Conservation (phyloP, 139 green algal genomes). For the Chlorella sp. region DNA sequence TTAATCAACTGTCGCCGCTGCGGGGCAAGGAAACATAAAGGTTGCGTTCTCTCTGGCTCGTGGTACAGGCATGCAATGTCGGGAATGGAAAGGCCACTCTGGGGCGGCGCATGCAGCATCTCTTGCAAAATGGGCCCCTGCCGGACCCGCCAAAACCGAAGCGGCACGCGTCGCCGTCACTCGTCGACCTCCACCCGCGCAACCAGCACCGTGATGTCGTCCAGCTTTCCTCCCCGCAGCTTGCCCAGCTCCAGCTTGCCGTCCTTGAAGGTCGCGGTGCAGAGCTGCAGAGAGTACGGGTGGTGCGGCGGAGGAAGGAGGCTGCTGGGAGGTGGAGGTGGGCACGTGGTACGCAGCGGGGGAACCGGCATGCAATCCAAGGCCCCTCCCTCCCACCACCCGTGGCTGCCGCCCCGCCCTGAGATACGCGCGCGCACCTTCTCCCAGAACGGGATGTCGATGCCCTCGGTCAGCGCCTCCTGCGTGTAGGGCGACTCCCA, state of each 20-base stretch:
- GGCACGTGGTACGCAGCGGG: too few species aligned
- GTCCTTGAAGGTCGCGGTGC: slow-evolving; percentile 46
- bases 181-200: too few species aligned
- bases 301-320: background rate
- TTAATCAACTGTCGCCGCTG: too few species aligned
- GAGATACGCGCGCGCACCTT: slow-evolving; percentile 53
- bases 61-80: too few species aligned
- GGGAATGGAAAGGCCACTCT: too few species aligned
- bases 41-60: too few species aligned
- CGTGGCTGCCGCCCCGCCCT: background rate
- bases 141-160: too few species aligned
- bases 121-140: too few species aligned
- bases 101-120: too few species aligned
- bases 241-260: slow-evolving; percentile 65
- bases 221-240: slow-evolving; percentile 70
- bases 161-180: too few species aligned
- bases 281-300: background rate
- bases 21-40: too few species aligned
- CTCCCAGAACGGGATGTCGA: slow-evolving; percentile 81
- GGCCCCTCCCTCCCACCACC: background rate
- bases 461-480: slow-evolving; percentile 69
- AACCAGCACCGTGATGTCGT: slow-evolving; percentile 92
- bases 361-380: background rate
- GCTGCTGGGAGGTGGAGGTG: background rate
- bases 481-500: slow-evolving; percentile 78